Evolutionary conservation across 1,139 yeast genomes (phyloP).

Genomic region (Nakaseomyces delphensis): DNA sequence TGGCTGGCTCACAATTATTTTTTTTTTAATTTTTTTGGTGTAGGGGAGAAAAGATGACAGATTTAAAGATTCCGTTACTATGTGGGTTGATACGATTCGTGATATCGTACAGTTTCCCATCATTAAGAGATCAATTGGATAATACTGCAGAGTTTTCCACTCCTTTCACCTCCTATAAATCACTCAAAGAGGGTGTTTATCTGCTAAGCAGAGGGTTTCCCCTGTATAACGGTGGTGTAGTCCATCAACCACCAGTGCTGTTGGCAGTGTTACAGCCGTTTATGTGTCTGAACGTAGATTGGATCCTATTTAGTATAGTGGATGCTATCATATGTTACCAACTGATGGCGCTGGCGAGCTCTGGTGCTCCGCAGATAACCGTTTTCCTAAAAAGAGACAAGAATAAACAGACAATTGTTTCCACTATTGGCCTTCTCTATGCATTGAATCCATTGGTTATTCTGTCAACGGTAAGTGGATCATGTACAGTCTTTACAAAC

Average conservation of each 20-base stretch:
- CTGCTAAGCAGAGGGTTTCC: constrained; percentile 51
- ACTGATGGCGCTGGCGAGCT: constrained; percentile 29
- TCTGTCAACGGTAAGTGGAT: constrained; percentile 58
- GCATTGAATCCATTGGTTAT: constrained; percentile 73
- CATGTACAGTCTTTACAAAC: constrained; percentile 56
- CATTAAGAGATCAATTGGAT: constrained; percentile 34
- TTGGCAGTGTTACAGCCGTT: constrained; percentile 30
- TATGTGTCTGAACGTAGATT: background rate
- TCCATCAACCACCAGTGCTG: constrained; percentile 74
- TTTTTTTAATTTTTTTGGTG: too few species aligned
- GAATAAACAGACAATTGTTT: constrained; percentile 28
- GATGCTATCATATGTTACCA: constrained; percentile 37
- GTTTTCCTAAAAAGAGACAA: background rate
- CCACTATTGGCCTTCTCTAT: constrained; percentile 45
- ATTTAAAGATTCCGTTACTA: background rate
- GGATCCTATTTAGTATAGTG: constrained; percentile 17
- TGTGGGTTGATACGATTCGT: constrained; percentile 11
- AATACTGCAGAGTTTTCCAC: constrained; percentile 58
- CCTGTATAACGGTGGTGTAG: constrained; percentile 78
- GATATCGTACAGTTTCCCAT: constrained; percentile 21
- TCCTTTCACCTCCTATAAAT: constrained; percentile 31
- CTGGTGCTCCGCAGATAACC: background rate
- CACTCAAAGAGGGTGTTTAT: constrained; percentile 73
- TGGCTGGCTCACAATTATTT: too few species aligned
- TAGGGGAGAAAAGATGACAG: background rate